Conservation (phyloP, 2,329 filamentous ascomycete genomes). For the Verticillium klebahnii region DNA sequence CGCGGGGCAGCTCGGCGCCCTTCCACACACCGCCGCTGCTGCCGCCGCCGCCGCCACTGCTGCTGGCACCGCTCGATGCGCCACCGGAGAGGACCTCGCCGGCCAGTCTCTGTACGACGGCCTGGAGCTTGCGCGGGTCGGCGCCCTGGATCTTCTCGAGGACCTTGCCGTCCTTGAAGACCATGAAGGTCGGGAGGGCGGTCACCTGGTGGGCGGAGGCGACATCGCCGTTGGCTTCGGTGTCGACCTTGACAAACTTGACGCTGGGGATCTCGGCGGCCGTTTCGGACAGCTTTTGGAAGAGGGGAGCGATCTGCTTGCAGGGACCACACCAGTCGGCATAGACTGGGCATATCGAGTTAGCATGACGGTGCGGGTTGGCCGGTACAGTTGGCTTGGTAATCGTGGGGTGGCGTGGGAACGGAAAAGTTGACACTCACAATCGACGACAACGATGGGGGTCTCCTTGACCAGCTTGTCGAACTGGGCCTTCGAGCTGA, state of each 20-base stretch:
- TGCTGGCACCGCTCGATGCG: slow-evolving; percentile 26
- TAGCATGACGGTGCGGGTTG: not conserved
- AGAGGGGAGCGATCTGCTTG: slow-evolving; percentile 77
- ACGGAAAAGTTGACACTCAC: slow-evolving; percentile 48
- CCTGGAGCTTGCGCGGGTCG: slow-evolving; percentile 64
- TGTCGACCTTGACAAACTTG: slow-evolving; percentile 85
- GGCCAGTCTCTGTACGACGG: slow-evolving; percentile 66
- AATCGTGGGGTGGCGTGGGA: slow-evolving; percentile 11
- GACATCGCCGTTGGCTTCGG: slow-evolving; percentile 70
- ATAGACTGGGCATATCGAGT: slow-evolving; percentile 57
- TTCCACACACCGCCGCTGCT: slow-evolving; percentile 56
- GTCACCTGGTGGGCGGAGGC: slow-evolving; percentile 69
- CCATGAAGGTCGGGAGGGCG: slow-evolving; percentile 84
- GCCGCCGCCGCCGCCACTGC: slow-evolving; percentile 29
- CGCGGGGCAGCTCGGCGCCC: slow-evolving; percentile 69
- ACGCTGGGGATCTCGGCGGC: slow-evolving; percentile 69
- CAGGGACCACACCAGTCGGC: slow-evolving; percentile 84
- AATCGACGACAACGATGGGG: slow-evolving; percentile 80
- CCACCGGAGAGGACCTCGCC: slow-evolving; percentile 52
- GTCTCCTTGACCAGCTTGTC: slow-evolving; percentile 64
- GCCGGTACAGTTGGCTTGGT: not conserved
- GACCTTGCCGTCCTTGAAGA: slow-evolving; percentile 70
- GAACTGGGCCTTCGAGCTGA: slow-evolving; percentile 57
- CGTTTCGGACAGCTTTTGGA: slow-evolving; percentile 67
- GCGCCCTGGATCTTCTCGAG: slow-evolving; percentile 70